phyloP scores from a whole-genome alignment of 1,284 basidiomycete species.

The Flammula alnicola region DNA sequence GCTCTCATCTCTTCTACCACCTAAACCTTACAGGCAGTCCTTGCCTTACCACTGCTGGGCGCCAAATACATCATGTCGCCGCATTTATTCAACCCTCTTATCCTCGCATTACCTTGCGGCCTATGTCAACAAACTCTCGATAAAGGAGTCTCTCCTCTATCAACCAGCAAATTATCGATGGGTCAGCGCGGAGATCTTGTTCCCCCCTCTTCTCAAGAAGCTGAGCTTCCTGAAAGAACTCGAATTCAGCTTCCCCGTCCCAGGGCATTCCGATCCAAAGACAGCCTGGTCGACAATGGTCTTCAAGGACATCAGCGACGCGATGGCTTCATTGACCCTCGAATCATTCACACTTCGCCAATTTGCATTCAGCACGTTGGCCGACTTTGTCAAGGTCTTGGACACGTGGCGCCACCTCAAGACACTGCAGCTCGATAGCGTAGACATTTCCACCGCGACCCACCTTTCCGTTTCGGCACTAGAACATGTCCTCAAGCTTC shows the following conservation, averaged over 20 bases:
- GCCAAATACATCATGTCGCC: constrained; percentile 23
- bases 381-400: constrained; percentile 25
- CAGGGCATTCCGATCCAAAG: constrained; percentile 15
- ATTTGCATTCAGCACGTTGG: constrained; percentile 23
- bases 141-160: constrained; percentile 18
- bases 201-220: constrained; percentile 25
- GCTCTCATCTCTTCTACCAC: constrained; percentile 29
- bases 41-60: constrained; percentile 17
- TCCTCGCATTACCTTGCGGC: constrained; percentile 24
- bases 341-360: constrained; percentile 23
- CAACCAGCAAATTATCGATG: constrained; percentile 23
- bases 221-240: constrained; percentile 22
- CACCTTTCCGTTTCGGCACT: constrained; percentile 17
- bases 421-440: constrained; percentile 23
- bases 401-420: constrained; percentile 22
- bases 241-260: constrained; percentile 24
- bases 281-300: constrained; percentile 25
- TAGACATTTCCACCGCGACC: constrained; percentile 21
- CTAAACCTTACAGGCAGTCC: constrained; percentile 21
- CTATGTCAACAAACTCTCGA: constrained; percentile 24
- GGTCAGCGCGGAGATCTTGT: constrained; percentile 24
- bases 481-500: constrained; percentile 18
- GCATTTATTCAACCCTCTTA: constrained; percentile 21
- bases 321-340: constrained; percentile 17
- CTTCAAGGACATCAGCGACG: constrained; percentile 24